Evolutionary conservation across 2,329 filamentous ascomycete genomes (phyloP).

Genomic region (Allantophomopsis cytisporea): DNA sequence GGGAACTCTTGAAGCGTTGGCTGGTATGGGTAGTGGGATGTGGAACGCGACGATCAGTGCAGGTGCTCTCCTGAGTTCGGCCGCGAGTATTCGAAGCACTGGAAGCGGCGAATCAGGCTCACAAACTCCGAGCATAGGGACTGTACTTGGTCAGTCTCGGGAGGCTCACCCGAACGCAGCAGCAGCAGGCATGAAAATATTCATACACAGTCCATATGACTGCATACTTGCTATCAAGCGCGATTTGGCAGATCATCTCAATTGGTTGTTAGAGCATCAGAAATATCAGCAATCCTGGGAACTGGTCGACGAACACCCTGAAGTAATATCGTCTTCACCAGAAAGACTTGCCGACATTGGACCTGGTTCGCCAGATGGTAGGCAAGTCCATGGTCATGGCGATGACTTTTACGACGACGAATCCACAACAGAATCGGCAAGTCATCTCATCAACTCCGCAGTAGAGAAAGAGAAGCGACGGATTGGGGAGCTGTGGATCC

Average conservation of each 20-base stretch:
- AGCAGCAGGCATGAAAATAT: conserved; percentile 60
- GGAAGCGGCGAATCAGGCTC: conserved; percentile 32
- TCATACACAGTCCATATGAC: conserved; percentile 93
- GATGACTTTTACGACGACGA: conserved; percentile 70
- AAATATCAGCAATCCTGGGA: conserved; percentile 82
- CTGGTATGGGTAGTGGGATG: conserved; percentile 59
- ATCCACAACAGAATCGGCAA: conserved; percentile 47
- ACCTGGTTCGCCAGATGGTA: conserved; percentile 24
- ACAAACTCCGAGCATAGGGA: conserved; percentile 21
- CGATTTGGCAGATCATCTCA: conserved; percentile 72
- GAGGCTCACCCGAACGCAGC: conserved; percentile 14
- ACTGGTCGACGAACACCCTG: conserved; percentile 76
- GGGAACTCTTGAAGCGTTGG: conserved; percentile 65
- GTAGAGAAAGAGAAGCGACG: conserved; percentile 78
- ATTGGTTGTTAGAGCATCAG: conserved; percentile 72
- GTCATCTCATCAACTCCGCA: conserved; percentile 43
- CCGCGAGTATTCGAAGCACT: conserved; percentile 57
- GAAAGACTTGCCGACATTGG: conserved; percentile 26
- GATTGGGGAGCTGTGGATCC: conserved; percentile 87
- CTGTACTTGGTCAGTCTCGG: conserved; percentile 23
- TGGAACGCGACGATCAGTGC: conserved; percentile 89
- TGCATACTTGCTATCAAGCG: conserved; percentile 86
- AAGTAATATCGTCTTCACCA: conserved; percentile 36
- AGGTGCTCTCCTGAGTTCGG: conserved; percentile 74
- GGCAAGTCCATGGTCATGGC: conserved; percentile 10